These are phyloP conservation scores for Asterella californica DNA, from an alignment of 225 moss, liverwort and hornwort species.

Conservation along the genomic window DNA sequence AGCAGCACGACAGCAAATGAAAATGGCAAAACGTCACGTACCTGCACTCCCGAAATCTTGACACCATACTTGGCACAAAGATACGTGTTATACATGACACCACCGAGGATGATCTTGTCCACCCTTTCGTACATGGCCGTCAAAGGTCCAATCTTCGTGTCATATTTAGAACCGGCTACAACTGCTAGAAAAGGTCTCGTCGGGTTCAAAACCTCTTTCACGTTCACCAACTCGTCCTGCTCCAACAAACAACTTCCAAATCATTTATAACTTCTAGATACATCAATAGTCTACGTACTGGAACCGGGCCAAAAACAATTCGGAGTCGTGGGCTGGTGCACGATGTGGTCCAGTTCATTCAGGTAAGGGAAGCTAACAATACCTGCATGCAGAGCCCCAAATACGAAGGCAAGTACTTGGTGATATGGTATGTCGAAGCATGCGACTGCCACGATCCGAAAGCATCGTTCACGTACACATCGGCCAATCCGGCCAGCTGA, in stretches of 20 bases:
- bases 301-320: too few species aligned
- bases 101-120: conserved; percentile 68
- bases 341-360: background rate
- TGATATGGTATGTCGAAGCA: conserved; percentile 77
- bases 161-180: conserved; percentile 88
- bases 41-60: conserved; percentile 73
- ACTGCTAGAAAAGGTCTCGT: conserved; percentile 72
- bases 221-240: conserved; percentile 78
- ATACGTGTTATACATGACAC: conserved; percentile 89
- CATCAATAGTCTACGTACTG: background rate
- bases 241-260: background rate
- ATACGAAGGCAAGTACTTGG: conserved; percentile 83
- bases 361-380: background rate
- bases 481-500: conserved; percentile 90
- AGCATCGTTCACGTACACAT: conserved; percentile 91
- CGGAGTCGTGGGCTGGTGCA: too few species aligned
- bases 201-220: conserved; percentile 67
- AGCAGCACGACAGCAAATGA: background rate
- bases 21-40: conserved; percentile 8
- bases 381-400: conserved; percentile 95
- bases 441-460: conserved; percentile 96
- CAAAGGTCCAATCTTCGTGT: conserved; percentile 86
- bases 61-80: conserved; percentile 80
- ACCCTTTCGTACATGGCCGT: conserved; percentile 75
- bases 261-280: too few species aligned